These are phyloP conservation scores for Gentiana straminea DNA, from an alignment of 257 asterid genomes.

Conservation along the genomic window DNA sequence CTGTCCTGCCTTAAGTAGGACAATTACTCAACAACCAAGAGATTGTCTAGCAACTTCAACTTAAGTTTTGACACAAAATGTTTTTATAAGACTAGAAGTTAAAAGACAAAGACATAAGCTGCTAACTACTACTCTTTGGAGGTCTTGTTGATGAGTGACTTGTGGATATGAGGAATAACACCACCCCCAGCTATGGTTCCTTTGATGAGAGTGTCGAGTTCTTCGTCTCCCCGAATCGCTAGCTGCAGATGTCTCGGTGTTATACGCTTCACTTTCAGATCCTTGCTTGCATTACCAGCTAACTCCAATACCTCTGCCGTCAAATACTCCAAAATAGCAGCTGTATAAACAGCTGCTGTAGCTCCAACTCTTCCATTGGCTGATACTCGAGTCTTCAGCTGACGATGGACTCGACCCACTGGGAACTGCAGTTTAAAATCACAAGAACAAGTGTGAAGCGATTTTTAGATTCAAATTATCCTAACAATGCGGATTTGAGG, in stretches of 20 bases:
- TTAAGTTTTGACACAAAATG: too few relatives aligned
- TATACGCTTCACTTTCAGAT: slow-evolving; percentile 30
- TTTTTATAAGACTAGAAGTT: too few relatives aligned
- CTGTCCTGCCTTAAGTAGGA: too few relatives aligned
- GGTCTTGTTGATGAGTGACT: background rate
- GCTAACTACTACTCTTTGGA: background rate
- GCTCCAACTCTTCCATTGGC: slow-evolving; percentile 28
- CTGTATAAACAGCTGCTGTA: slow-evolving; percentile 26
- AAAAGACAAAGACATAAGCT: too few relatives aligned
- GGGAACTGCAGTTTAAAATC: slow-evolving; percentile 14
- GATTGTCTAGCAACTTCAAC: too few relatives aligned
- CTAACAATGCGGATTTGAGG: too few relatives aligned
- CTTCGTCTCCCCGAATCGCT: slow-evolving; percentile 19
- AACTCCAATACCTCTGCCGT: slow-evolving; percentile 28
- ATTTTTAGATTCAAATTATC: too few relatives aligned
- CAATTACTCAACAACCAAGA: too few relatives aligned
- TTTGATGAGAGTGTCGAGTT: background rate
- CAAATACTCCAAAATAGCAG: slow-evolving; percentile 25
- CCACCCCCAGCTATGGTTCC: background rate
- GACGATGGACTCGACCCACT: slow-evolving; percentile 28
- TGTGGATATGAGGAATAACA: background rate
- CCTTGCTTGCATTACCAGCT: slow-evolving; percentile 30
- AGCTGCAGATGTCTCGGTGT: slow-evolving; percentile 30
- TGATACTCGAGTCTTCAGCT: slow-evolving; percentile 20
- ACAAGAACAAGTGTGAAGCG: too few relatives aligned